Conservation (phyloP, 2,329 filamentous ascomycete genomes). For the Colletotrichum siamense region DNA sequence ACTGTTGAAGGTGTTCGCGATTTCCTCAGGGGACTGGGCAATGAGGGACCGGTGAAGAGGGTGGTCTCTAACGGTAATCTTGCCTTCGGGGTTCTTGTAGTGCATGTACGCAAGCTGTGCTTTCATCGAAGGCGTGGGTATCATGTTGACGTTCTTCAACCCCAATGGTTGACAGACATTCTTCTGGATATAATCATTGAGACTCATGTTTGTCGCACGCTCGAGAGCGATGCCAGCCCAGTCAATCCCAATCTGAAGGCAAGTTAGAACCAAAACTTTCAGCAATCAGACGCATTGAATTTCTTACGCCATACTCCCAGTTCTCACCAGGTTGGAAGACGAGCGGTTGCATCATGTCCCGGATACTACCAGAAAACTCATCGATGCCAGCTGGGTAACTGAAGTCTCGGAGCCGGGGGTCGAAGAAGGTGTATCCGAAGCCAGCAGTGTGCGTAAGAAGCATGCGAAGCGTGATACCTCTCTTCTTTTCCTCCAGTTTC, state of each 20-base stretch:
- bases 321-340: slow-evolving; percentile 67
- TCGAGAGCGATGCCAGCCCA: slow-evolving; percentile 59
- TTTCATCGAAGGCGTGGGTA: slow-evolving; percentile 60
- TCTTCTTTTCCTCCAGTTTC: slow-evolving; percentile 47
- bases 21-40: slow-evolving; percentile 39
- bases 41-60: slow-evolving; percentile 50
- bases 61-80: slow-evolving; percentile 51
- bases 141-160: slow-evolving; percentile 58
- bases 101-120: slow-evolving; percentile 63
- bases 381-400: slow-evolving; percentile 56
- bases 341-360: slow-evolving; percentile 59
- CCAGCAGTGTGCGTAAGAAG: slow-evolving; percentile 61
- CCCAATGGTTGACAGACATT: slow-evolving; percentile 54
- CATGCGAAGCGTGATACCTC: slow-evolving; percentile 62
- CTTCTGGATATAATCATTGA: slow-evolving; percentile 55
- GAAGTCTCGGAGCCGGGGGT: slow-evolving; percentile 52
- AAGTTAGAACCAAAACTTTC: slow-evolving; percentile 27
- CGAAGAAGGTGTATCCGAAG: slow-evolving; percentile 63
- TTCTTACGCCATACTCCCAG: slow-evolving; percentile 65
- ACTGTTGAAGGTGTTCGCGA: slow-evolving; percentile 50
- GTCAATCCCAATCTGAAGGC: slow-evolving; percentile 47
- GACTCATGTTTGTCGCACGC: slow-evolving; percentile 43
- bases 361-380: slow-evolving; percentile 60
- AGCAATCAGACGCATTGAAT: background rate
- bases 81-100: slow-evolving; percentile 50